phyloP scores from a whole-genome alignment of 306 rosid genomes.

The Corylus heterophylla region DNA sequence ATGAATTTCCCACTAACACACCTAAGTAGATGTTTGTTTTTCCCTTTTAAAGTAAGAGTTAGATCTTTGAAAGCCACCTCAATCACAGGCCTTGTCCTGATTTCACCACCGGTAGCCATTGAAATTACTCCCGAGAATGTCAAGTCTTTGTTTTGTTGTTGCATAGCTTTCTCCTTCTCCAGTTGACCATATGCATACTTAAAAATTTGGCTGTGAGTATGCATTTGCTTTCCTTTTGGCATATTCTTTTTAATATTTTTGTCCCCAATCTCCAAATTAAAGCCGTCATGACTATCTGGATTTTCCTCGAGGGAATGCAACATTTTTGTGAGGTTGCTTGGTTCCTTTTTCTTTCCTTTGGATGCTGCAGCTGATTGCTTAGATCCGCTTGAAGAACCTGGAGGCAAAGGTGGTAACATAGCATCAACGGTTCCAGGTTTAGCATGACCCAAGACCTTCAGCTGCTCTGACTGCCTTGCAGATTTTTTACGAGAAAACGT shows the following conservation, averaged over 20 bases:
- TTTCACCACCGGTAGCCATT: constrained; percentile 64
- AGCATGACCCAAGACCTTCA: constrained; percentile 49
- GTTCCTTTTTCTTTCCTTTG: constrained; percentile 43
- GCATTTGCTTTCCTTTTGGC: constrained; percentile 70
- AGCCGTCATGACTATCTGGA: constrained; percentile 43
- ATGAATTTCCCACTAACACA: constrained; percentile 83
- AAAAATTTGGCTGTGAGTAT: constrained; percentile 77
- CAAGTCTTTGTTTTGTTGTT: constrained; percentile 62
- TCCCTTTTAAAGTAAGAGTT: constrained; percentile 78
- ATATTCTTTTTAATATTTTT: constrained; percentile 25
- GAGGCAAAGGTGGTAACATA: constrained; percentile 28
- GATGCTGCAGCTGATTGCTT: constrained; percentile 38
- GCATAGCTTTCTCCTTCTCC: constrained; percentile 91
- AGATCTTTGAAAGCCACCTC: constrained; percentile 88
- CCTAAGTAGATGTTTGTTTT: constrained; percentile 72
- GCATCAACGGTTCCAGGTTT: constrained; percentile 43
- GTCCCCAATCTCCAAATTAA: constrained; percentile 61
- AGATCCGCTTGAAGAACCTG: constrained; percentile 37
- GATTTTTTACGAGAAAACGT: constrained; percentile 63
- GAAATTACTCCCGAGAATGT: constrained; percentile 83
- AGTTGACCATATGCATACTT: constrained; percentile 83
- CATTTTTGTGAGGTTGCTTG: constrained; percentile 44
- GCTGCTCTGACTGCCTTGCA: constrained; percentile 37
- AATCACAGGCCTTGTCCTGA: constrained; percentile 67
- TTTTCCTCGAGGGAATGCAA: constrained; percentile 61